phyloP scores from a whole-genome alignment of 78 protist species.

The Cavenderia fasciculata region DNA sequence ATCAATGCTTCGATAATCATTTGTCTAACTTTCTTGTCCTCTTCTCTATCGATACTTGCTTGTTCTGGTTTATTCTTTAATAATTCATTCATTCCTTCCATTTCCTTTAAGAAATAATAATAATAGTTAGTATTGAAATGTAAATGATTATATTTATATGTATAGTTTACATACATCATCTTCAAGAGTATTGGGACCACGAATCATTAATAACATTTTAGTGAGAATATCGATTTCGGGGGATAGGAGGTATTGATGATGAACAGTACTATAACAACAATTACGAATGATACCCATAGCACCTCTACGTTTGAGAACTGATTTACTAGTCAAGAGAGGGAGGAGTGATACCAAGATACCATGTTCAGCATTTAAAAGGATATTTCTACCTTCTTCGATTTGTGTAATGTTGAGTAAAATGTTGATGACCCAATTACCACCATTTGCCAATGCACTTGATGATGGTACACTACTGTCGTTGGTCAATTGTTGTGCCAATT shows the following conservation, averaged over 20 bases:
- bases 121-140: background rate
- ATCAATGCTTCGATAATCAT: conserved; percentile 37
- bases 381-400: conserved; percentile 77
- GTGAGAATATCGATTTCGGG: conserved; percentile 31
- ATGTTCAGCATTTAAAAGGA: conserved; percentile 45
- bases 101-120: background rate
- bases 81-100: conserved; percentile 30
- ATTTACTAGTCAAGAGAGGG: conserved; percentile 36
- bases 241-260: conserved; percentile 18
- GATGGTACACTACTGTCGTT: background rate
- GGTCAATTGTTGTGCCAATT: conserved; percentile 29
- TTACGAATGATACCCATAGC: conserved; percentile 67
- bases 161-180: conserved; percentile 9
- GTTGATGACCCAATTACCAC: conserved; percentile 42
- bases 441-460: background rate
- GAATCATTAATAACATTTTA: conserved; percentile 13
- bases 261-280: conserved; percentile 44
- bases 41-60: conserved; percentile 18
- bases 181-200: conserved; percentile 36
- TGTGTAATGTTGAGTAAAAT: conserved; percentile 58
- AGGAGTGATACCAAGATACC: conserved; percentile 8
- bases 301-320: conserved; percentile 57
- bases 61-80: conserved; percentile 17
- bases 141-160: background rate
- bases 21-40: conserved; percentile 59